A percentile compares a stretch with the other conserved stretches of the same genome.
phyloP scores from a whole-genome alignment of 805 yeast genomes.

The Tanozyma kutaoensis region DNA sequence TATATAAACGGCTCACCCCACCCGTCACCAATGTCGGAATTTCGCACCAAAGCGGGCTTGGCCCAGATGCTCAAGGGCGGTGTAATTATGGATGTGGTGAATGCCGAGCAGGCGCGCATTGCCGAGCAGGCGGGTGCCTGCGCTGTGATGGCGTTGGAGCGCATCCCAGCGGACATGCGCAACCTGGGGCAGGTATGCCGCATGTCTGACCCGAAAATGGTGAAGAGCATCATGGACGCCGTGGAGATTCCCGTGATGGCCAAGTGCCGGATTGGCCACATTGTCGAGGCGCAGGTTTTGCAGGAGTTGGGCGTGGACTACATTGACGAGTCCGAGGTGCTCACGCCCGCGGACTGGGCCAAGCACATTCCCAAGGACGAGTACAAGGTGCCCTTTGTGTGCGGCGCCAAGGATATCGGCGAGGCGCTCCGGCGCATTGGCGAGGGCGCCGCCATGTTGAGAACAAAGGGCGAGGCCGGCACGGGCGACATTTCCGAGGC shows the following conservation, averaged over 20 bases:
- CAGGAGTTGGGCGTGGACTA: conserved; percentile 64
- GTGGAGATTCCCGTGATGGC: conserved; percentile 77
- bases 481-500: conserved; percentile 83
- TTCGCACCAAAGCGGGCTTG: conserved; percentile 65
- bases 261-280: conserved; percentile 72
- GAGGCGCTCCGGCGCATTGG: conserved; percentile 68
- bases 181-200: conserved; percentile 73
- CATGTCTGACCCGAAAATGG: conserved; percentile 78
- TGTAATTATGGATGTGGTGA: conserved; percentile 65
- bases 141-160: conserved; percentile 81
- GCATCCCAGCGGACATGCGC: conserved; percentile 79
- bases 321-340: conserved; percentile 75
- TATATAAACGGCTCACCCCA: too few relatives aligned
- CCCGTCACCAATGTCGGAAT: too few relatives aligned
- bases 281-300: conserved; percentile 69
- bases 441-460: conserved; percentile 81
- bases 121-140: conserved; percentile 82
- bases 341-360: conserved; percentile 67
- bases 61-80: conserved; percentile 83
- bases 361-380: conserved; percentile 48
- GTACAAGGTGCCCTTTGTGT: conserved; percentile 66
- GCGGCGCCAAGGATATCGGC: conserved; percentile 74
- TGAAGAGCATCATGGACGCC: conserved; percentile 56
- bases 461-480: conserved; percentile 85
- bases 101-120: conserved; percentile 64